Evolutionary conservation across 2,329 filamentous ascomycete genomes (phyloP), one percentile per base, ranked within the genome.

Genomic region (Trichocomaceae sp.): DNA sequence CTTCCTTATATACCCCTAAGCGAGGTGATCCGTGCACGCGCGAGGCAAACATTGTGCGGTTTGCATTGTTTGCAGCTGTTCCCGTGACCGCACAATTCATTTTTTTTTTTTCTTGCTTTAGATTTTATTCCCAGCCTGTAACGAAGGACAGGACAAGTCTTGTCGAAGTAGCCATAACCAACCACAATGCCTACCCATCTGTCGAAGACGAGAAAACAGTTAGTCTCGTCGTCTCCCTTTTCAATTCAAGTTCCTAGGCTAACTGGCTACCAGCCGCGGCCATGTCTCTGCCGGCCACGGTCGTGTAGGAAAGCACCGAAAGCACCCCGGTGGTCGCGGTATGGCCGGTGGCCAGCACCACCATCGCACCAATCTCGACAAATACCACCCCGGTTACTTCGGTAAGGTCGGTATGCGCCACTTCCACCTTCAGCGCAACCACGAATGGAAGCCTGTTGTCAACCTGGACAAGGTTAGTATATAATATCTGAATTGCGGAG

Each of bases 341-440:
- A 88, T 88, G 80, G 93, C 93, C 76, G 92, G 93, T 95, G 92
- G 91, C 84, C 90, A 57, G 82, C 93, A 99, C 83, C 93, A 99
- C 81, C 90, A 95, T 85, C 80, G 89, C 66, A 95, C 89, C 73
- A 95, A 95, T 81, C 80, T 90, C 71, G 86, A 89, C 77, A 91
- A 92, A 80, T 90, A 92, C 86, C 89, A 95, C 75, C 90, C 92
- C 61, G 93, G 93, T 90, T 97, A 97, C 88, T 97, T 96, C 79
- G 90, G 90, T 79, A 96, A 96, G 82, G 88, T 92, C 67, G 87
- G 88, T 80, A 92, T 92, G 88, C 82, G 88, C 73, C 86, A 92
- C 81, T 96, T 96, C 88, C 92, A 97, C 85, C 91, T 93, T 80
- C 86, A 89, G 73, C 83, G 85, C 72, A 91, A 92, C 83, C 87